Conservation (phyloP, 2,329 filamentous ascomycete genomes). For the Botryotinia globosa region DNA sequence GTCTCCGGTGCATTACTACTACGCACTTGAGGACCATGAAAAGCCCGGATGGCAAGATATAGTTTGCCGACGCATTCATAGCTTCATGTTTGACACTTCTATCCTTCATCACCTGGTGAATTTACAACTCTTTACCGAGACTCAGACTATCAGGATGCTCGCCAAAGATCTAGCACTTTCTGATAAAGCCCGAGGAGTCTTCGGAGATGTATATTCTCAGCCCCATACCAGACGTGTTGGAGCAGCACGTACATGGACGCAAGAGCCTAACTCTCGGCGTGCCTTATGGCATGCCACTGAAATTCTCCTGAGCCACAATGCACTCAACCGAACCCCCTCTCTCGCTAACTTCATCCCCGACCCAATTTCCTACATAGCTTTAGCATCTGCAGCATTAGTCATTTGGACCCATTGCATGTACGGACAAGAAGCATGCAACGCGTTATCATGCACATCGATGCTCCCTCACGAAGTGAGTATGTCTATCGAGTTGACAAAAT, state of each 20-base stretch:
- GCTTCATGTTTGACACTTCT: slow-evolving; percentile 37
- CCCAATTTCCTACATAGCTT: slow-evolving; percentile 40
- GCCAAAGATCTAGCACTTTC: slow-evolving; percentile 28
- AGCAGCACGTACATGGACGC: slow-evolving; percentile 37
- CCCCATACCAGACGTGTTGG: slow-evolving; percentile 28
- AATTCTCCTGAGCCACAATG: slow-evolving; percentile 33
- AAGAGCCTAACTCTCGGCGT: slow-evolving; percentile 36
- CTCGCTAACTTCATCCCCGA: slow-evolving; percentile 31
- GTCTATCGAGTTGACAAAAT: slow-evolving; percentile 33
- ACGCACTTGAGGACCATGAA: slow-evolving; percentile 29
- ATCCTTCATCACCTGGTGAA: slow-evolving; percentile 42
- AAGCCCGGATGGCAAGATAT: slow-evolving; percentile 25
- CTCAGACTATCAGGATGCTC: slow-evolving; percentile 36
- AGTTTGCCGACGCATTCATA: slow-evolving; percentile 34
- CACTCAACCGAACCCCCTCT: not conserved
- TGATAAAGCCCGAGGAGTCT: not conserved
- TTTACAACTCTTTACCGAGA: slow-evolving; percentile 41
- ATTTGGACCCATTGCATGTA: slow-evolving; percentile 42
- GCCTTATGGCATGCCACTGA: slow-evolving; percentile 40
- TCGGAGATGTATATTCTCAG: slow-evolving; percentile 7
- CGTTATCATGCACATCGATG: not conserved
- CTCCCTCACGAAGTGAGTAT: not conserved
- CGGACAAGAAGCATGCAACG: slow-evolving; percentile 34
- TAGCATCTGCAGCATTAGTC: slow-evolving; percentile 38
- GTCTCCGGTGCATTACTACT: slow-evolving; percentile 29